Percentiles rank a stretch among this genome's conserved stretches.
Evolutionary conservation across 805 yeast genomes (phyloP).

Genomic region (Metschnikowia hibisci): DNA sequence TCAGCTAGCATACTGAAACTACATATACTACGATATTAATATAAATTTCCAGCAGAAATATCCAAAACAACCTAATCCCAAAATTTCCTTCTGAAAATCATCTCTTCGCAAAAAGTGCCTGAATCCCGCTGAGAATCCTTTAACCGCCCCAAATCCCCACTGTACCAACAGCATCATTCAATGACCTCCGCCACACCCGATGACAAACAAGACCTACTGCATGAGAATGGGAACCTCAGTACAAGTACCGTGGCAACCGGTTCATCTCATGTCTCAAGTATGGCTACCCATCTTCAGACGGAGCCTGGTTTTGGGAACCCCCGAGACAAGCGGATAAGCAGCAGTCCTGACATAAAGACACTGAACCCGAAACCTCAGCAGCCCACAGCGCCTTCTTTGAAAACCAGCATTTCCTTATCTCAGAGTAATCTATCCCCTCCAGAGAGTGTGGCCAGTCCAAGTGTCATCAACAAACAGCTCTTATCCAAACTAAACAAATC

Average conservation of each 20-base stretch:
- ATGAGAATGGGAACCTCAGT: not conserved
- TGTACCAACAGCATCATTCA: not conserved
- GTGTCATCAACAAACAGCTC: conserved; percentile 26
- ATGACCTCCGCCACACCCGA: conserved; percentile 2
- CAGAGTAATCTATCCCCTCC: not conserved
- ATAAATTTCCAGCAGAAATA: not conserved
- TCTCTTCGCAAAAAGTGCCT: not conserved
- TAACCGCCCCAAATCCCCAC: not conserved
- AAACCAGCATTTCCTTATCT: not conserved
- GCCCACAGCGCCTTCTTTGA: not conserved
- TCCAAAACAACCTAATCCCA: too few species aligned
- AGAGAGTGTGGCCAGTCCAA: conserved; percentile 12
- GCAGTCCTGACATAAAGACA: conserved; percentile 1
- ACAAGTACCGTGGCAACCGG: not conserved
- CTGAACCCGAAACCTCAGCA: not conserved
- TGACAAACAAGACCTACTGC: conserved; percentile 1
- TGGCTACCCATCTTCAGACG: not conserved
- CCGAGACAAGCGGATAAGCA: conserved; percentile 1
- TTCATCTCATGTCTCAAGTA: not conserved
- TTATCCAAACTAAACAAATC: conserved; percentile 42
- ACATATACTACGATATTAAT: not conserved
- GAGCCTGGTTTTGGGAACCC: not conserved
- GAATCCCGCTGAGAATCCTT: not conserved
- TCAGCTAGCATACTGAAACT: conserved; percentile 1
- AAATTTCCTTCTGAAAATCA: too few species aligned